Conservation (phyloP, 225 moss, liverwort and hornwort genomes). For the Anthoceros angustus region DNA sequence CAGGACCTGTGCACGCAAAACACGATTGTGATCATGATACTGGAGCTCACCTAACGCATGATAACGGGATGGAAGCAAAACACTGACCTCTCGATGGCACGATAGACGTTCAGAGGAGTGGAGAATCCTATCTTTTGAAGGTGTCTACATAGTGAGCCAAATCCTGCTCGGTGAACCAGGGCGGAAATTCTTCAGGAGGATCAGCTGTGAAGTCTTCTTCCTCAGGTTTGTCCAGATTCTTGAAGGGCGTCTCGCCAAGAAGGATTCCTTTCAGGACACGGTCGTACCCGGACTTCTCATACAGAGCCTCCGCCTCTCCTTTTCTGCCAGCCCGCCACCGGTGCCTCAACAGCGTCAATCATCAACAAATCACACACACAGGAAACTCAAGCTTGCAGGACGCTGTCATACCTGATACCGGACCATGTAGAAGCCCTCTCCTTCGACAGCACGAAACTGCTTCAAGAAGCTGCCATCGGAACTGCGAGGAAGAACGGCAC, state of each 20-base stretch:
- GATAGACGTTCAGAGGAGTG: constrained; percentile 30
- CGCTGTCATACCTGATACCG: not conserved
- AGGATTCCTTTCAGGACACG: not conserved
- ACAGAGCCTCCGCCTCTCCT: not conserved
- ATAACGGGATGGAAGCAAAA: not conserved
- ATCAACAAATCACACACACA: too few species aligned
- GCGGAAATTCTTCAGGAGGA: constrained; percentile 16
- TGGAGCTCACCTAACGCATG: too few species aligned
- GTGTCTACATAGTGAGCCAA: constrained; percentile 21
- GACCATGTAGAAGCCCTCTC: not conserved
- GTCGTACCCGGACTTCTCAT: not conserved
- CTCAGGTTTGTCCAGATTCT: not conserved
- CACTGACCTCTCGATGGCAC: constrained; percentile 18
- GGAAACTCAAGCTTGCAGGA: too few species aligned
- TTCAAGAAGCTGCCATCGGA: not conserved
- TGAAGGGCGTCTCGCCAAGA: not conserved
- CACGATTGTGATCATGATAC: not conserved
- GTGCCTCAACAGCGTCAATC: too few species aligned
- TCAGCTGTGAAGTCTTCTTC: constrained; percentile 8
- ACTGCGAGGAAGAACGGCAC: not conserved
- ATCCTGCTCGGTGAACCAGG: constrained; percentile 29
- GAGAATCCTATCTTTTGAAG: constrained; percentile 28
- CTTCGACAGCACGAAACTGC: not conserved
- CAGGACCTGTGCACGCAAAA: not conserved
- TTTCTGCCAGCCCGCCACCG: not conserved